Percentiles rank a stretch among this genome's conserved stretches.
Conservation (phyloP, 1,139 yeast species). For the Keqinozyma sinolaborantium region DNA sequence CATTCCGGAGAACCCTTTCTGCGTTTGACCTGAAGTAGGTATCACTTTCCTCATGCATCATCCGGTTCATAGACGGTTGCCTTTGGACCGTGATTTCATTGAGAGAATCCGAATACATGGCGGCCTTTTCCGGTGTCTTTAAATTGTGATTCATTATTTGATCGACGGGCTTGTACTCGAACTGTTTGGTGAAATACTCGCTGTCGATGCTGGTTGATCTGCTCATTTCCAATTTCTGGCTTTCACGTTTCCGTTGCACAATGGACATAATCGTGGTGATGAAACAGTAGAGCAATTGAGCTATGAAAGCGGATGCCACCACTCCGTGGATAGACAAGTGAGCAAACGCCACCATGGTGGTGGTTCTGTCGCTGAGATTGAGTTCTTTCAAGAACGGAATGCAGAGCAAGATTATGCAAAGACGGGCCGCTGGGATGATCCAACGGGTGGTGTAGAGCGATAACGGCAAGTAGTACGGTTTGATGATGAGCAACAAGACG, state of each 20-base stretch:
- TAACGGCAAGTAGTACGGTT: slow-evolving; percentile 40
- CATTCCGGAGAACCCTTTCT: slow-evolving; percentile 3
- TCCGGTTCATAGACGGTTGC: not conserved
- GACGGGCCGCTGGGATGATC: slow-evolving; percentile 33
- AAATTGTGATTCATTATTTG: not conserved
- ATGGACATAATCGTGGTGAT: slow-evolving; percentile 23
- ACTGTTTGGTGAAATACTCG: slow-evolving; percentile 25
- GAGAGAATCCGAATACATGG: not conserved
- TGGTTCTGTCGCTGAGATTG: slow-evolving; percentile 25
- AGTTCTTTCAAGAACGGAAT: slow-evolving; percentile 37
- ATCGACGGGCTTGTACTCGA: slow-evolving; percentile 31
- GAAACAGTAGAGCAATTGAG: slow-evolving; percentile 31
- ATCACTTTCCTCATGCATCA: not conserved
- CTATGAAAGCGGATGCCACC: slow-evolving; percentile 32
- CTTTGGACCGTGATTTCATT: not conserved
- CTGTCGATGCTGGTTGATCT: slow-evolving; percentile 9
- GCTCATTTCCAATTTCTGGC: slow-evolving; percentile 4
- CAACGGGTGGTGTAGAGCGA: slow-evolving; percentile 38
- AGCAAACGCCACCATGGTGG: slow-evolving; percentile 40
- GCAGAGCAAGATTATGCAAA: slow-evolving; percentile 35
- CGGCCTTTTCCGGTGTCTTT: not conserved
- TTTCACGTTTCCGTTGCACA: slow-evolving; percentile 8
- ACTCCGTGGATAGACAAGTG: slow-evolving; percentile 38
- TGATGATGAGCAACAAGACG: slow-evolving; percentile 22
- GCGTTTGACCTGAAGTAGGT: slow-evolving; percentile 13